Base-by-base conservation (phyloP, 2,329 filamentous ascomycete genomes). In the Oidium heveae region DNA sequence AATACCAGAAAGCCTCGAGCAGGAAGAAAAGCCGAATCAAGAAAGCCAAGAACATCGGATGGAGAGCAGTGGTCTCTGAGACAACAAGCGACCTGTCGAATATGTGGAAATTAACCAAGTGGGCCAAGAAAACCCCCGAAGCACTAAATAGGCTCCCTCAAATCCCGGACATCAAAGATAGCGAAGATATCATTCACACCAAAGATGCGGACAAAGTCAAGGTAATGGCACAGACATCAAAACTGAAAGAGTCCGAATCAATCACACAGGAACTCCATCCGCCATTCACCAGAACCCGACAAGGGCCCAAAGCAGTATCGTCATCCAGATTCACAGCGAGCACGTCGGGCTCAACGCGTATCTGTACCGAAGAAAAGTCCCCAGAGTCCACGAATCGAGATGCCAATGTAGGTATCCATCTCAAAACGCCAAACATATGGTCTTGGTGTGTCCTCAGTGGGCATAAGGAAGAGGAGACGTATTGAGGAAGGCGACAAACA, bases 391-490 rank as follows among this genome's bases (percentile, higher is more conserved):
- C 12, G 10, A 28, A 10, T 20, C 51, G 10, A 41, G 51, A 41
- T 53, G 51, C 51, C 51, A 28, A 24, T 53, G 8, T 53, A 36
- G 34, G 34, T 53, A 53, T 43, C n/a, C n/a, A n/a, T n/a, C n/a
- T n/a, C n/a, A n/a, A n/a, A n/a, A n/a, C n/a, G n/a, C n/a, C n/a
- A n/a, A n/a, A n/a, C n/a, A n/a, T n/a, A n/a, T n/a, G n/a, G n/a
- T n/a, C n/a, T n/a, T n/a, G n/a, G n/a, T n/a, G n/a, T n/a, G n/a
- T n/a, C n/a, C n/a, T n/a, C n/a, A n/a, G n/a, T n/a, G n/a, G n/a
- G n/a, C n/a, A n/a, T n/a, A n/a, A n/a, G n/a, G n/a, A n/a, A n/a
- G n/a, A n/a, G n/a, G n/a, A n/a, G n/a, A n/a, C n/a, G n/a, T n/a
- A n/a, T n/a, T n/a, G n/a, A n/a, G n/a, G n/a, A n/a, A n/a, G n/a